Evolutionary conservation across 2,329 filamentous ascomycete species (phyloP).

Genomic region (Chaetomium olivaceum): DNA sequence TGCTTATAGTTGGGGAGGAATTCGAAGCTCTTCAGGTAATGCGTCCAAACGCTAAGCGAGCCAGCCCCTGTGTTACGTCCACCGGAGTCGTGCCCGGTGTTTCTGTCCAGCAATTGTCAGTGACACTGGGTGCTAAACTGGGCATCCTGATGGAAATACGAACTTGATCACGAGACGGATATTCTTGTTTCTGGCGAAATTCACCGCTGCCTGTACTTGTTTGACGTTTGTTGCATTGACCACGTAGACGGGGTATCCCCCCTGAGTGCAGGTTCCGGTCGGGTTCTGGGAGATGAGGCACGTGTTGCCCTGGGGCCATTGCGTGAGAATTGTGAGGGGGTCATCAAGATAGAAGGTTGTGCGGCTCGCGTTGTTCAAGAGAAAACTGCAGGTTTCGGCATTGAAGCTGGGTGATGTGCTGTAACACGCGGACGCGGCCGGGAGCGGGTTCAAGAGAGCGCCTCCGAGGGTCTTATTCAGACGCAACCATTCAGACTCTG

Average conservation of each 20-base stretch:
- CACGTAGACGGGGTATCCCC: slow-evolving; percentile 41
- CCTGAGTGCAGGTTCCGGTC: slow-evolving; percentile 38
- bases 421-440: slow-evolving; percentile 38
- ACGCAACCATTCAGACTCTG: slow-evolving; percentile 30
- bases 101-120: slow-evolving; percentile 30
- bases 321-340: slow-evolving; percentile 36
- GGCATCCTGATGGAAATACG: neutral
- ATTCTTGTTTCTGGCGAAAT: slow-evolving; percentile 46
- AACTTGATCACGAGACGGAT: slow-evolving; percentile 44
- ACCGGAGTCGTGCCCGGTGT: slow-evolving; percentile 53
- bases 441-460: slow-evolving; percentile 36
- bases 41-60: slow-evolving; percentile 55
- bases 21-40: slow-evolving; percentile 49
- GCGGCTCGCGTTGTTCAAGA: slow-evolving; percentile 27
- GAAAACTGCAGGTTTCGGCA: slow-evolving; percentile 32
- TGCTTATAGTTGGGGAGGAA: slow-evolving; percentile 39
- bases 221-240: slow-evolving; percentile 41
- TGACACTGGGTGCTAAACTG: neutral
- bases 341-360: slow-evolving; percentile 37
- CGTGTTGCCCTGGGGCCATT: slow-evolving; percentile 40
- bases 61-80: slow-evolving; percentile 44
- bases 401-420: slow-evolving; percentile 32
- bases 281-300: slow-evolving; percentile 34
- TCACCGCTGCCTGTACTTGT: slow-evolving; percentile 41
- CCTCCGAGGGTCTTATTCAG: slow-evolving; percentile 37